phyloP scores from a whole-genome alignment of 2,329 filamentous ascomycete genomes.

The Corynespora cassiicola region DNA sequence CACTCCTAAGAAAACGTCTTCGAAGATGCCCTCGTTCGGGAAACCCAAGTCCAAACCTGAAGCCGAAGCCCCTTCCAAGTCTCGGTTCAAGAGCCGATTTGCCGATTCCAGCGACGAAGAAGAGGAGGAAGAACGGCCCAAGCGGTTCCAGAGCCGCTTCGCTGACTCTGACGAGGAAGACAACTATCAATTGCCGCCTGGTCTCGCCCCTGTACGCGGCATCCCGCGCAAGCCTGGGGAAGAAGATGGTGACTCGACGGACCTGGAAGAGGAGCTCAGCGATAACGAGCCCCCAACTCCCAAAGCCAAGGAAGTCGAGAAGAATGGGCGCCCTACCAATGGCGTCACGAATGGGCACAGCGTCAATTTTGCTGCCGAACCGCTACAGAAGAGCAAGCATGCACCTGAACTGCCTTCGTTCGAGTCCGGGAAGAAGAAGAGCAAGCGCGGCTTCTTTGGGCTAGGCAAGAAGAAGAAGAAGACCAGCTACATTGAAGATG shows the following conservation, averaged over 20 bases:
- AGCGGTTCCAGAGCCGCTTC: constrained; percentile 54
- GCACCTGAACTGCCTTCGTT: constrained; percentile 36
- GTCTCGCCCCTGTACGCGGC: constrained; percentile 62
- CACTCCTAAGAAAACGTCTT: constrained; percentile 18
- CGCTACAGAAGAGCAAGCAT: constrained; percentile 47
- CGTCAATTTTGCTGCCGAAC: constrained; percentile 41
- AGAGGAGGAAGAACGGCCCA: constrained; percentile 44
- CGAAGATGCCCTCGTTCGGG: constrained; percentile 22
- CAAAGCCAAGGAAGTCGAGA: constrained; percentile 56
- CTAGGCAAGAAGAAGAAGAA: constrained; percentile 69
- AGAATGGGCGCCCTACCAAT: constrained; percentile 29
- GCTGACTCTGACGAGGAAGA: constrained; percentile 61
- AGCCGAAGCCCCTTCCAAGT: constrained; percentile 21
- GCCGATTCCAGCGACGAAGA: constrained; percentile 73
- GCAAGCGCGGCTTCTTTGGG: constrained; percentile 53
- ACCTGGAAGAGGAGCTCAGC: constrained; percentile 55
- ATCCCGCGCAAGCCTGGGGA: constrained; percentile 63
- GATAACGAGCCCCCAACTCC: constrained; percentile 35
- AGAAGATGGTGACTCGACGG: constrained; percentile 64
- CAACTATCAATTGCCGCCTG: constrained; percentile 47
- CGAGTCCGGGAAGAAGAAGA: constrained; percentile 43
- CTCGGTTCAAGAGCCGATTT: constrained; percentile 59
- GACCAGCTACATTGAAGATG: constrained; percentile 1
- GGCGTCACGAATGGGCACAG: constrained; percentile 32
- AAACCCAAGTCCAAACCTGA: constrained; percentile 26